Percentiles rank a stretch among this genome's conserved stretches.
These are phyloP conservation scores for Boechera divaricarpa DNA, from an alignment of 345 rosid genomes.

Conservation along the genomic window DNA sequence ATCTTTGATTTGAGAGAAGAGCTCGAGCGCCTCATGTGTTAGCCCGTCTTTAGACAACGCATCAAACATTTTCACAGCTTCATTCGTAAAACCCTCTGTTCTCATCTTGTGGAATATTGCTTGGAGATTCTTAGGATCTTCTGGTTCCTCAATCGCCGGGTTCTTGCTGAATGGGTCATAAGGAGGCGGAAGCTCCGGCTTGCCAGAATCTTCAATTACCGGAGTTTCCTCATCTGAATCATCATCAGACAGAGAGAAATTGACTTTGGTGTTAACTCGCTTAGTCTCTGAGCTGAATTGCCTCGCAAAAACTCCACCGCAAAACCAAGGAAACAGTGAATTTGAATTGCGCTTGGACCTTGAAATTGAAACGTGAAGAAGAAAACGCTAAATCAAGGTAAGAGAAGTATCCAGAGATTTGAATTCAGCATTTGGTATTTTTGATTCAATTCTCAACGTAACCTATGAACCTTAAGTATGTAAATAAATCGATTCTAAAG, in stretches of 20 bases:
- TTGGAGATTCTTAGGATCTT: conserved; percentile 72
- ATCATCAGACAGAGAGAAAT: conserved; percentile 68
- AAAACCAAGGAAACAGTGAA: conserved; percentile 24
- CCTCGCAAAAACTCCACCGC: conserved; percentile 30
- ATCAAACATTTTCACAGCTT: conserved; percentile 88
- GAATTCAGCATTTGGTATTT: conserved; percentile 6
- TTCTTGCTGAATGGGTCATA: conserved; percentile 68
- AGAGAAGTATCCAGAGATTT: background rate
- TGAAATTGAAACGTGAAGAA: conserved; percentile 16
- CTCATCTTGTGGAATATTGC: conserved; percentile 69
- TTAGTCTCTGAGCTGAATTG: conserved; percentile 38
- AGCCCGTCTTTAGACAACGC: conserved; percentile 77
- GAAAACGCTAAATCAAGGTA: conserved; percentile 23
- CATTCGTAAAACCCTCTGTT: conserved; percentile 55
- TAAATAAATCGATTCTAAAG: background rate
- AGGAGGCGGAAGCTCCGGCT: conserved; percentile 63
- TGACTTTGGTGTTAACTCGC: conserved; percentile 60
- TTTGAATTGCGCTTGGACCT: conserved; percentile 18
- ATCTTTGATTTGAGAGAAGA: conserved; percentile 71
- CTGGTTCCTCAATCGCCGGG: conserved; percentile 54
- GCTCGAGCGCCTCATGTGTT: conserved; percentile 75
- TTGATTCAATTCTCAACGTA: background rate
- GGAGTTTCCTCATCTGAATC: conserved; percentile 44
- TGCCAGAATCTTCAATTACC: conserved; percentile 5
- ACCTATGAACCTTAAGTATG: background rate